Percentiles rank a stretch among this genome's conserved stretches.
Evolutionary conservation across 371 early-diverging fungal species (phyloP).

Genomic region (Rhizopus microsporus): DNA sequence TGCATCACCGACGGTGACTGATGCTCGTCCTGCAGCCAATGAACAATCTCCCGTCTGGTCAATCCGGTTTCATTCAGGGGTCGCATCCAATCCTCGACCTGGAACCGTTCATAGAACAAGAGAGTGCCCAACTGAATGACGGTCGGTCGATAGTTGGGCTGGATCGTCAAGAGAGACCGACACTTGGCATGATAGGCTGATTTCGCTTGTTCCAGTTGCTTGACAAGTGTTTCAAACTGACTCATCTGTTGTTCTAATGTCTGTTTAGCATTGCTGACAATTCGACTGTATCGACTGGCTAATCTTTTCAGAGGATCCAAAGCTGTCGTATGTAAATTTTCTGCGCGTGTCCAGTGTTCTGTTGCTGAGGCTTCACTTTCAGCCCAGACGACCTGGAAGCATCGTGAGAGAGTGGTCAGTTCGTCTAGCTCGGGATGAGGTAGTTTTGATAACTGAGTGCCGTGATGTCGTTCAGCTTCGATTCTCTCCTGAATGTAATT

Average conservation of each 20-base stretch:
- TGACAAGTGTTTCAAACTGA: constrained; percentile 34
- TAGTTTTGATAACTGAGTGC: constrained; percentile 29
- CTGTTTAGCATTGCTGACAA: constrained; percentile 51
- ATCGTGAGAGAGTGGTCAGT: constrained; percentile 55
- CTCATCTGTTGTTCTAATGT: constrained; percentile 49
- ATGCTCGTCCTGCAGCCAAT: background rate
- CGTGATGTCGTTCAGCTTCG: constrained; percentile 63
- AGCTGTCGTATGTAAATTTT: constrained; percentile 60
- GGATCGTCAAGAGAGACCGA: constrained; percentile 10
- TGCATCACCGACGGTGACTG: background rate
- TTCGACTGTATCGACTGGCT: constrained; percentile 50
- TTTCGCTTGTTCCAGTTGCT: constrained; percentile 17
- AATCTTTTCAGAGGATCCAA: constrained; percentile 63
- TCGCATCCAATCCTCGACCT: constrained; percentile 13
- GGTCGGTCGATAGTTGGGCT: constrained; percentile 15
- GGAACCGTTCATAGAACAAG: constrained; percentile 17
- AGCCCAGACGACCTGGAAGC: constrained; percentile 65
- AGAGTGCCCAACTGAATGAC: constrained; percentile 12
- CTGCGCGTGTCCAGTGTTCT: constrained; percentile 58
- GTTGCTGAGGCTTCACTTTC: constrained; percentile 62
- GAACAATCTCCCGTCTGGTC: background rate
- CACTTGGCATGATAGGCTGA: constrained; percentile 18
- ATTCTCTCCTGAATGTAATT: constrained; percentile 66
- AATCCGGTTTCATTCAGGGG: background rate
- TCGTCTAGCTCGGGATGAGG: constrained; percentile 33